Evolutionary conservation across 2,329 filamentous ascomycete species (phyloP).

Genomic region (Coniochaeta prunicola): DNA sequence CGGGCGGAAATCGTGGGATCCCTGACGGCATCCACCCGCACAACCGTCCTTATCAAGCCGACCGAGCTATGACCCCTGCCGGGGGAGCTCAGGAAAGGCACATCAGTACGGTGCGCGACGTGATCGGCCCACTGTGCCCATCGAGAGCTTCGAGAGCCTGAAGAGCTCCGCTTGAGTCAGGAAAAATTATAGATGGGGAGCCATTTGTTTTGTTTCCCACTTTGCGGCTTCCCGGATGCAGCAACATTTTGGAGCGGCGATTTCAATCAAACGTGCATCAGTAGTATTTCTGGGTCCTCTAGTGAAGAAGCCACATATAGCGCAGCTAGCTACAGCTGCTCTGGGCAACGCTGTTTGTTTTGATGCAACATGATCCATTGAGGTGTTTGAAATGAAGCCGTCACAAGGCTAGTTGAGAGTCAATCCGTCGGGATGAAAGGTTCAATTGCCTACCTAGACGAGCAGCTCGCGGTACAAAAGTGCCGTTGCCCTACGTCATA

Average conservation of each 20-base stretch:
- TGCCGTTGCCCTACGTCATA: slow-evolving; percentile 1
- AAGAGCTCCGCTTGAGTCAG: not conserved
- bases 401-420: not conserved
- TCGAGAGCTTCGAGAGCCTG: not conserved
- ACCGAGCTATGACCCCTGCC: not conserved
- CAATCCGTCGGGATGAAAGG: not conserved
- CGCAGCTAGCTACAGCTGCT: not conserved
- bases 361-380: not conserved
- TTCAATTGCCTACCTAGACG: not conserved
- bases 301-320: not conserved
- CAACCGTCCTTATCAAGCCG: not conserved
- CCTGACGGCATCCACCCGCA: not conserved
- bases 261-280: not conserved
- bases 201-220: not conserved
- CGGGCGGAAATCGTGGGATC: not conserved
- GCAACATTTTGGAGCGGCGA: not conserved
- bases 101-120: not conserved
- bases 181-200: not conserved
- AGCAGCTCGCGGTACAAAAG: not conserved
- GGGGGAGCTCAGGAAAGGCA: not conserved
- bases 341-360: not conserved
- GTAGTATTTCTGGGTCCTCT: not conserved
- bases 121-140: not conserved
- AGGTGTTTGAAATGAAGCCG: not conserved
- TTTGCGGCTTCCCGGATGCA: not conserved